Conservation (phyloP, 108 stramenopile species). For the Cyclotella sp. region DNA sequence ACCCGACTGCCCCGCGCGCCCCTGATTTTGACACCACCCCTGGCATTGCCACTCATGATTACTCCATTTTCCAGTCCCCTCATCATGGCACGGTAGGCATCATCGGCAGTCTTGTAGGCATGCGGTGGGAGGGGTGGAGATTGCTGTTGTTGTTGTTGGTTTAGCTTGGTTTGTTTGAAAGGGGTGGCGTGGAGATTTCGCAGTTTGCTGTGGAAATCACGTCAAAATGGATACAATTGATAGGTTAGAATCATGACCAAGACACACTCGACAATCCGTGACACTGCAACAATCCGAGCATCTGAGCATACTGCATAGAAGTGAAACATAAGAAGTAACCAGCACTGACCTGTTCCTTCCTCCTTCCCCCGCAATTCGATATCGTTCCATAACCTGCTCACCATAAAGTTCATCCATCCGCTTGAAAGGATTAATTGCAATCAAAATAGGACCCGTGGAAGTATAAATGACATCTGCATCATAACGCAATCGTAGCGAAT, state of each 20-base stretch:
- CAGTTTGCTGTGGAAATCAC: conserved; percentile 3
- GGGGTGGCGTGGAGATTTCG: conserved; percentile 60
- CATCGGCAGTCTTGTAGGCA: conserved; percentile 94
- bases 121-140: conserved; percentile 76
- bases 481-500: conserved; percentile 81
- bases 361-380: conserved; percentile 74
- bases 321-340: no score
- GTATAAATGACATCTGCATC: conserved; percentile 91
- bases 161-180: conserved; percentile 31
- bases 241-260: neutral
- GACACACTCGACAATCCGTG: neutral
- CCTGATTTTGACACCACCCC: conserved; percentile 5
- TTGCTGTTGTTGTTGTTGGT: conserved; percentile 2
- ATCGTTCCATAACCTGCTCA: conserved; percentile 78
- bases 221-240: neutral
- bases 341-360: conserved; percentile 15
- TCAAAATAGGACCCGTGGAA: conserved; percentile 87
- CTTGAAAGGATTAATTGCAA: conserved; percentile 97
- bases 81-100: conserved; percentile 96
- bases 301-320: no score
- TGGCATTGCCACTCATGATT: conserved; percentile 47
- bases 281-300: no score
- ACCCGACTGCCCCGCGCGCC: neutral
- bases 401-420: conserved; percentile 81
- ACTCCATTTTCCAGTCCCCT: conserved; percentile 73